phyloP scores from a whole-genome alignment of 192 early-diverging fungal species.

The Chytriomyces confervae region DNA sequence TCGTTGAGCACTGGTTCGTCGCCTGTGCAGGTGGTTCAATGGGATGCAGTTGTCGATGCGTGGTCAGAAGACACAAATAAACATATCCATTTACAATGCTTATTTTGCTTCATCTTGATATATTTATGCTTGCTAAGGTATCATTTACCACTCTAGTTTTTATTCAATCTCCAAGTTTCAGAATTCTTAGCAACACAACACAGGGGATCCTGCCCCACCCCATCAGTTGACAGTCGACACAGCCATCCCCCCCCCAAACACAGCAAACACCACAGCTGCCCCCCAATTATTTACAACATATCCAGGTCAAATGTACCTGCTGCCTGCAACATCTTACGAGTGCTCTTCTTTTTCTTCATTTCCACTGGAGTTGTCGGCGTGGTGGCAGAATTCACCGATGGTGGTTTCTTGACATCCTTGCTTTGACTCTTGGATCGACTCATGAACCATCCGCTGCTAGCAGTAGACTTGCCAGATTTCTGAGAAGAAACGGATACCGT shows the following conservation, averaged over 20 bases:
- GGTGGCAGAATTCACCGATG: not conserved
- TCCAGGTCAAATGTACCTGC: not conserved
- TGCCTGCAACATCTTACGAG: not conserved
- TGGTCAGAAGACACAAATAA: not conserved
- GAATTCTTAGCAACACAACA: not conserved
- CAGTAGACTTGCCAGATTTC: not conserved
- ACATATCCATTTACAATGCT: not conserved
- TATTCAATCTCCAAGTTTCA: not conserved
- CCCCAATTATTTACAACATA: not conserved
- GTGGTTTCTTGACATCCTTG: not conserved
- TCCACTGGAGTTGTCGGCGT: not conserved
- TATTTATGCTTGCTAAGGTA: too few species aligned
- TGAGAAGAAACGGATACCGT: not conserved
- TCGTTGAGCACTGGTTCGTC: not conserved
- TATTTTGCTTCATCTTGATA: too few species aligned
- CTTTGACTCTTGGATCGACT: not conserved
- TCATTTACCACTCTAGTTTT: too few species aligned
- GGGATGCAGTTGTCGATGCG: not conserved
- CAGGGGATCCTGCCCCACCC: too few species aligned
- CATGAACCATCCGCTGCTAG: not conserved
- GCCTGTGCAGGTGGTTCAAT: not conserved
- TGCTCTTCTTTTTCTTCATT: constrained; percentile 4
- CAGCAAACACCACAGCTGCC: too few species aligned
- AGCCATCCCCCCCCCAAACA: not conserved
- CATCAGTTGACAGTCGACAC: not conserved